A percentile compares a stretch with the other conserved stretches of the same genome.
Evolutionary conservation across 768 basidiomycete species (phyloP).

Genomic region (Auricularia sp.): DNA sequence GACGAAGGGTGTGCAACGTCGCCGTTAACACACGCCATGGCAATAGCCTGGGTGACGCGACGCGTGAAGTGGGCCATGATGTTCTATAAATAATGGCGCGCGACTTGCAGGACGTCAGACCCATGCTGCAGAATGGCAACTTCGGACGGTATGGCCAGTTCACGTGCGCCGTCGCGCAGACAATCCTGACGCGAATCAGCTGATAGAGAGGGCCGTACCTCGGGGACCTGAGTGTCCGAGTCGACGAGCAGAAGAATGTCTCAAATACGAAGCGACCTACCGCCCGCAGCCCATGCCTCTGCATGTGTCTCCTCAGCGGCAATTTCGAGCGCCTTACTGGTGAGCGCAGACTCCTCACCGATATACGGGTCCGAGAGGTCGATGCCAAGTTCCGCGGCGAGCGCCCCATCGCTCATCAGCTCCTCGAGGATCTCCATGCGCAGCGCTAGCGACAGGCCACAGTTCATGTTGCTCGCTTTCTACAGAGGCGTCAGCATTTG

Average conservation of each 20-base stretch:
- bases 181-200: slow-evolving; percentile 39
- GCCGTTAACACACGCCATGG: slow-evolving; percentile 29
- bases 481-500: slow-evolving; percentile 4
- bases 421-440: not conserved
- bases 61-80: slow-evolving; percentile 29
- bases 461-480: slow-evolving; percentile 31
- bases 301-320: not conserved
- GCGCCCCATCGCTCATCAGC: not conserved
- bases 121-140: slow-evolving; percentile 88
- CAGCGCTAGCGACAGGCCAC: slow-evolving; percentile 10
- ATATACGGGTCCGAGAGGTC: not conserved
- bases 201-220: slow-evolving; percentile 7
- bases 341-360: not conserved
- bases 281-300: slow-evolving; percentile 56
- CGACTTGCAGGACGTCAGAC: not conserved
- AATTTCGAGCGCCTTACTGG: not conserved
- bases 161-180: slow-evolving; percentile 80
- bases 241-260: slow-evolving; percentile 76
- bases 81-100: slow-evolving; percentile 14
- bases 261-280: slow-evolving; percentile 62
- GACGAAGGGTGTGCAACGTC: slow-evolving; percentile 34
- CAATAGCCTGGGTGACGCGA: slow-evolving; percentile 38
- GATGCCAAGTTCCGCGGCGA: not conserved
- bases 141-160: slow-evolving; percentile 71
- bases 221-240: slow-evolving; percentile 42